Evolutionary conservation across 805 yeast species (phyloP).

Genomic region (Kazachstania taianensis): DNA sequence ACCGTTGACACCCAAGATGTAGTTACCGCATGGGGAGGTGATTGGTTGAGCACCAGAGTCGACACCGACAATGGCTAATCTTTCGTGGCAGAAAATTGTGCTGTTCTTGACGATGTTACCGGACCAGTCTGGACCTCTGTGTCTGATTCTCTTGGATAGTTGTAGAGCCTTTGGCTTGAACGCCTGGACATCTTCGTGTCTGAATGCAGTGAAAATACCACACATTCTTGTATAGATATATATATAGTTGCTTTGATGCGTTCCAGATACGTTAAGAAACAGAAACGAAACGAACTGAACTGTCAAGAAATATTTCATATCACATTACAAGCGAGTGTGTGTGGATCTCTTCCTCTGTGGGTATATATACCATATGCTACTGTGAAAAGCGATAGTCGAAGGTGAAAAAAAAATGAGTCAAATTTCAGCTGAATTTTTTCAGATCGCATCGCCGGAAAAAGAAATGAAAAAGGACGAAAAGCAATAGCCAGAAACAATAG

Average conservation of each 20-base stretch:
- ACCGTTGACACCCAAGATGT: constrained; percentile 83
- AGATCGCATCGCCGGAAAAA: too few relatives aligned
- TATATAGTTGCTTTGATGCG: too few relatives aligned
- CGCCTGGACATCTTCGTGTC: constrained; percentile 64
- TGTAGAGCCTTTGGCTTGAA: constrained; percentile 86
- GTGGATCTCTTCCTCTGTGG: too few relatives aligned
- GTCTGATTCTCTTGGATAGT: constrained; percentile 86
- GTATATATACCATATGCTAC: neutral
- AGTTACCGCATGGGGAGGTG: constrained; percentile 63
- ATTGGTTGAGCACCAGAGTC: constrained; percentile 99
- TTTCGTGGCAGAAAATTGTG: constrained; percentile 86
- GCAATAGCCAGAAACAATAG: too few relatives aligned
- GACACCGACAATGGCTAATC: constrained; percentile 94
- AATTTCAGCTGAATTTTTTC: too few relatives aligned
- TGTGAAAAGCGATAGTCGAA: neutral
- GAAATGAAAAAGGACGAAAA: too few relatives aligned
- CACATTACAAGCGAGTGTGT: too few relatives aligned
- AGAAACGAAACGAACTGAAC: too few relatives aligned
- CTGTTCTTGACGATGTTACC: constrained; percentile 74
- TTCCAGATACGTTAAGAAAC: too few relatives aligned
- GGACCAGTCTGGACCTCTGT: constrained; percentile 99
- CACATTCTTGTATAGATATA: constrained; percentile 58
- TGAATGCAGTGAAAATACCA: constrained; percentile 93
- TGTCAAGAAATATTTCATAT: too few relatives aligned
- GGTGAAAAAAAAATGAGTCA: neutral